Evolutionary conservation across 495 filamentous ascomycete genomes (phyloP), one percentile per base, ranked within the genome.

Genomic region (Penicillium canariense): DNA sequence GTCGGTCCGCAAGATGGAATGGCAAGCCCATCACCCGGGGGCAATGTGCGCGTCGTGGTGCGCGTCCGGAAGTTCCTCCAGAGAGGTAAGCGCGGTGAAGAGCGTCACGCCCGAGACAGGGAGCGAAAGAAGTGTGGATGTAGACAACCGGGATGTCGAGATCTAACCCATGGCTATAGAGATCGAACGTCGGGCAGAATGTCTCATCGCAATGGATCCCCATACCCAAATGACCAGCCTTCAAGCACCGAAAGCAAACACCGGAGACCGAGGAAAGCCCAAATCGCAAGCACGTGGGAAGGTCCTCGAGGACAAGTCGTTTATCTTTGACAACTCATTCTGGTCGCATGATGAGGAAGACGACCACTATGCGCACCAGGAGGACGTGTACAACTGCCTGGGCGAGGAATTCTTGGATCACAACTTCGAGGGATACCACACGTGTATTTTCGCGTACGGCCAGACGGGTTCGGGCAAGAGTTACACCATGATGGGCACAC

Each of bases 401-500:
- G 94, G 95, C 30, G 94, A 97, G 66, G 95, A 97, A 58, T 97
- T 97, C 55, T 78, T 99, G 48, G 95, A 99, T 68, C 95, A 97
- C 76, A 99, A 99, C 71, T 99, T 99, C 58, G 93, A 97, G 63
- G 94, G 94, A 53, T 99, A 97, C 72, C 91, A 99, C 70, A 99
- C 94, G 0, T 99, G 94, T 67, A 97, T 99, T 56, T 97, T 99
- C 65, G 95, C 94, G 39, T 99, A 99, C 62, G 93, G 94, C 14
- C 94, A 99, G 77, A 99, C 94, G 0, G 94, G 94, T 17, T 95
- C 93, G 2, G 94, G 94, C 18, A 99, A 99, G 75, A 92, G 87
- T 69, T 99, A 97, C 71, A 96, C 94, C 15, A 97, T 99, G 95
- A 99, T 99, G 94, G 94, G 94, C 28, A 95, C 89, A 2, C 84